phyloP scores from a whole-genome alignment of 352 stramenopile genomes.

The Globisporangium recalcitrans region DNA sequence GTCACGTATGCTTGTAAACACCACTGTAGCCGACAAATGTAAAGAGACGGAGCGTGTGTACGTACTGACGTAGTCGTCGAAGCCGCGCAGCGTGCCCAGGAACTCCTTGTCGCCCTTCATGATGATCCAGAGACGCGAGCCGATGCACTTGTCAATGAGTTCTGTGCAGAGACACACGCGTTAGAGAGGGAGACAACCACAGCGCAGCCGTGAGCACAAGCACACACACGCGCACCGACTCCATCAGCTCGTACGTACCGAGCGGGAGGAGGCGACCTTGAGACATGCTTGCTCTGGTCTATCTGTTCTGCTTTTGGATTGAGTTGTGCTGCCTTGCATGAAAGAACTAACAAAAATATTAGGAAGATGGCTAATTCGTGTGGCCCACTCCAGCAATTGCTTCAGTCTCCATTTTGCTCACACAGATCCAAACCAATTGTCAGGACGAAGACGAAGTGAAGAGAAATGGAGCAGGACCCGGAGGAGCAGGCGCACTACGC shows the following conservation, averaged over 20 bases:
- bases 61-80: conserved; percentile 97
- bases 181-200: neutral
- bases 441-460: neutral
- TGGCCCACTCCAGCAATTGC: conserved; percentile 13
- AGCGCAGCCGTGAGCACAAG: neutral
- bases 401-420: conserved; percentile 1
- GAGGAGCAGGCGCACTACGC: conserved; percentile 82
- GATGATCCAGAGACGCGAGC: conserved; percentile 97
- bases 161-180: conserved; percentile 45
- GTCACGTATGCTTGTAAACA: neutral
- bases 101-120: conserved; percentile 98
- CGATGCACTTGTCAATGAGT: conserved; percentile 99
- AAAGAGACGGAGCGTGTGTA: conserved; percentile 12
- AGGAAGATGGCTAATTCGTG: conserved; percentile 4
- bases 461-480: conserved; percentile 44
- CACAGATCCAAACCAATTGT: neutral
- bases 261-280: conserved; percentile 75
- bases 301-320: conserved; percentile 3
- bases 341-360: neutral
- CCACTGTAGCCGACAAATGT: neutral
- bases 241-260: conserved; percentile 36
- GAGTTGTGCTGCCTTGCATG: neutral
- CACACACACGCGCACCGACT: conserved; percentile 5
- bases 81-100: conserved; percentile 91
- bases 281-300: conserved; percentile 42